phyloP scores from a whole-genome alignment of 1,139 yeast genomes.

The Arxiozyma telluris region DNA sequence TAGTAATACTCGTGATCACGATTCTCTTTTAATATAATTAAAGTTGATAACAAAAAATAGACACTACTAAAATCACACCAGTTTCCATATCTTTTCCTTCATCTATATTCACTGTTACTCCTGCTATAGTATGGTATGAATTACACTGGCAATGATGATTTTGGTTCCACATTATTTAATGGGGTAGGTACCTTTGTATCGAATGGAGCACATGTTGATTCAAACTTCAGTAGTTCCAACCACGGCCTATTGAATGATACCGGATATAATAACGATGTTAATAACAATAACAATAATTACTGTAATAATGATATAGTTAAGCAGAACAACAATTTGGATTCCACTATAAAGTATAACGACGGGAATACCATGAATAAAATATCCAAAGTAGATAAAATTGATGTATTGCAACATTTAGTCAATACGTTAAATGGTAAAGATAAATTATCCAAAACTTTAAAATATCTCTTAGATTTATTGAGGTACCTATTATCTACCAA shows the following conservation, averaged over 20 bases:
- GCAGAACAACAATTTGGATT: neutral
- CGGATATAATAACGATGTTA: neutral
- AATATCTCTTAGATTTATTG: conserved; percentile 45
- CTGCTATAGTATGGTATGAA: neutral
- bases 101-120: too few species aligned
- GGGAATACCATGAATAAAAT: neutral
- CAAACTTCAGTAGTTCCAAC: neutral
- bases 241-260: neutral
- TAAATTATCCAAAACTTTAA: conserved; percentile 55
- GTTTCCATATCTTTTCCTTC: too few species aligned
- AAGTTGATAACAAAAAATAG: too few species aligned
- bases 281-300: neutral
- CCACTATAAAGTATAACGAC: neutral
- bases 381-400: neutral
- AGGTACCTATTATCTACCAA: neutral
- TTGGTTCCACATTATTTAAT: neutral
- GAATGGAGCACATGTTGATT: neutral
- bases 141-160: neutral
- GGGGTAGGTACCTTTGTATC: neutral
- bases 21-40: too few species aligned
- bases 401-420: conserved; percentile 42
- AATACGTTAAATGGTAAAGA: conserved; percentile 57
- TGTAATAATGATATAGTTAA: neutral
- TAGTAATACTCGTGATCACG: too few species aligned
- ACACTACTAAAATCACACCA: too few species aligned